A percentile compares a stretch with the other conserved stretches of the same genome.
phyloP scores from a whole-genome alignment of 805 yeast genomes.

The Candida krabiensis region DNA sequence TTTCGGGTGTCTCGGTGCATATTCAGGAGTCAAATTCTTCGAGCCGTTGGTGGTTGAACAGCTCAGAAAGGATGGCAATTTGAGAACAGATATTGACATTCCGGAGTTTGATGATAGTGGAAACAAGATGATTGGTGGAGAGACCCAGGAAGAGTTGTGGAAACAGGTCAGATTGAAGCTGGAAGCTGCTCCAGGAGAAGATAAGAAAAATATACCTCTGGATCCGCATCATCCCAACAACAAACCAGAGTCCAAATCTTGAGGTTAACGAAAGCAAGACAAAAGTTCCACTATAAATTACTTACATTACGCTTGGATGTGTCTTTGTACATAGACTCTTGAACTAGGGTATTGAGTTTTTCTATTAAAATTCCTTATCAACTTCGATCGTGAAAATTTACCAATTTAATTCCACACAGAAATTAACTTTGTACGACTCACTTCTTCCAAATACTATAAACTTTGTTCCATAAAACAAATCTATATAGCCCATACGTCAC shows the following conservation, averaged over 20 bases:
- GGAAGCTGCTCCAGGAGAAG: conserved; percentile 16
- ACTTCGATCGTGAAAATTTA: too few relatives aligned
- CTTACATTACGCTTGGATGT: too few relatives aligned
- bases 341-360: background rate
- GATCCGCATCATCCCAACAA: conserved; percentile 1
- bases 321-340: too few relatives aligned
- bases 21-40: conserved; percentile 65
- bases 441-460: too few relatives aligned
- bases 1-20: conserved; percentile 40
- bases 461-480: too few relatives aligned
- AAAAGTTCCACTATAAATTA: too few relatives aligned
- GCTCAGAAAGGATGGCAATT: conserved; percentile 61
- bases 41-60: conserved; percentile 72
- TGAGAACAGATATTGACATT: conserved; percentile 58
- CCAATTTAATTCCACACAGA: too few relatives aligned
- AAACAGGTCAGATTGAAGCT: conserved; percentile 21
- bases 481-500: too few relatives aligned
- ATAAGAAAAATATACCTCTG: conserved; percentile 9
- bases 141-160: conserved; percentile 11
- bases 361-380: background rate
- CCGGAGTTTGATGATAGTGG: conserved; percentile 54
- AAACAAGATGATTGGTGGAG: conserved; percentile 26
- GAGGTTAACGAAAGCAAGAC: too few relatives aligned
- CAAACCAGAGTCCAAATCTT: too few relatives aligned
- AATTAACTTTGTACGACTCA: too few relatives aligned